Conservation (phyloP, 768 basidiomycete species). For the Tephrocybe sp. region DNA sequence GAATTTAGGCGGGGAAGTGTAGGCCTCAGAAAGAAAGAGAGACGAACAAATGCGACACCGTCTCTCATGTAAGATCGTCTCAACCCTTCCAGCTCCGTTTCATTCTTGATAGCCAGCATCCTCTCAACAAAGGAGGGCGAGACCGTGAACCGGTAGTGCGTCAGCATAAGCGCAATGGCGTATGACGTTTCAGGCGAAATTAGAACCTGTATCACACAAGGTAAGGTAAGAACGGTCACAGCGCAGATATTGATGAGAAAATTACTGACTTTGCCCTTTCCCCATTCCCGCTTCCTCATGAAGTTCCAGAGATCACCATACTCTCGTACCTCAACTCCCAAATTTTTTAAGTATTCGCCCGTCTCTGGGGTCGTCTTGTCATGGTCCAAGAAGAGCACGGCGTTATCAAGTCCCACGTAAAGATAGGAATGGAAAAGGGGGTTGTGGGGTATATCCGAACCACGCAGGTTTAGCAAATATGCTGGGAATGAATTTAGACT, state of each 20-base stretch:
- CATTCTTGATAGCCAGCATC: conserved; percentile 88
- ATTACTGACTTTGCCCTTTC: conserved; percentile 63
- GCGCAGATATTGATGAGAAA: not conserved
- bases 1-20: conserved; percentile 9
- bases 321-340: conserved; percentile 56
- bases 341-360: conserved; percentile 49
- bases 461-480: conserved; percentile 86
- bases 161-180: conserved; percentile 82
- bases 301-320: conserved; percentile 83
- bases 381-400: conserved; percentile 75
- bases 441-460: conserved; percentile 87
- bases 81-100: conserved; percentile 80
- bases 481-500: conserved; percentile 38
- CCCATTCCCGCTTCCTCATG: conserved; percentile 72
- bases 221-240: conserved; percentile 4
- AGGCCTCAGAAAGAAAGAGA: conserved; percentile 2
- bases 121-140: conserved; percentile 67
- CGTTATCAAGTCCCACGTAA: conserved; percentile 59
- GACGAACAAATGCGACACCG: conserved; percentile 76
- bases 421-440: conserved; percentile 91
- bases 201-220: conserved; percentile 42
- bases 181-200: conserved; percentile 75
- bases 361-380: conserved; percentile 62
- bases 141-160: conserved; percentile 77
- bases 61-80: conserved; percentile 85